phyloP scores from a whole-genome alignment of 257 asterid genomes.

The Solanum chiquidenum region DNA sequence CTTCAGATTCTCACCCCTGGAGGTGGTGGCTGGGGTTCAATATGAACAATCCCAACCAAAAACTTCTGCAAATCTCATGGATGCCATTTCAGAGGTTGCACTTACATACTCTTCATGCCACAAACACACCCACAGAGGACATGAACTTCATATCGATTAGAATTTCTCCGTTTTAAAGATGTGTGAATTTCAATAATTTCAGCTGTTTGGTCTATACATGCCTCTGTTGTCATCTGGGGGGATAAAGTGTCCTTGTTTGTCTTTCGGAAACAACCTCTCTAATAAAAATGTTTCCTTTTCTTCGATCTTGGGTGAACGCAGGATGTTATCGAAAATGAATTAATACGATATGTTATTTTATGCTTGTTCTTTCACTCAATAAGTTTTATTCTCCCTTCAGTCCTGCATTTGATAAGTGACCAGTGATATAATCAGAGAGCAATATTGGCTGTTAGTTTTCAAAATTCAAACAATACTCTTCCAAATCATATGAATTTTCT shows the following conservation, averaged over 20 bases:
- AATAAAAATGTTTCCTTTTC: not conserved
- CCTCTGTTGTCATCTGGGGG: not conserved
- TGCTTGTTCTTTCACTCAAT: not conserved
- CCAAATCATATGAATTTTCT: not conserved
- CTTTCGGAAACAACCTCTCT: not conserved
- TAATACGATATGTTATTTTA: not conserved
- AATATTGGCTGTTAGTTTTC: not conserved
- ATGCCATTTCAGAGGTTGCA: not conserved
- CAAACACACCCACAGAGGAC: not conserved
- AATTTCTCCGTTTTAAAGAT: not conserved
- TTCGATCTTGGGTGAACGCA: not conserved
- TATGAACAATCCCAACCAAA: not conserved
- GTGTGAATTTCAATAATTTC: not conserved
- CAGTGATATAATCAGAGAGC: not conserved
- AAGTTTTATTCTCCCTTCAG: not conserved
- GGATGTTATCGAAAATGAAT: not conserved
- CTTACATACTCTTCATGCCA: not conserved
- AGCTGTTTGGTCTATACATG: not conserved
- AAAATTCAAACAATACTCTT: not conserved
- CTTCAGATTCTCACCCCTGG: constrained; percentile 89
- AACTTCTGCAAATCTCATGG: not conserved
- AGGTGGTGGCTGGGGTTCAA: constrained; percentile 93
- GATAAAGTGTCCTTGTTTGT: not conserved
- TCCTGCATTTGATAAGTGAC: not conserved
- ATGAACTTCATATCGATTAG: not conserved